A percentile compares a stretch with the other conserved stretches of the same genome.
Conservation (phyloP, 441 rosid genomes). For the Syzygium syzygioides region DNA sequence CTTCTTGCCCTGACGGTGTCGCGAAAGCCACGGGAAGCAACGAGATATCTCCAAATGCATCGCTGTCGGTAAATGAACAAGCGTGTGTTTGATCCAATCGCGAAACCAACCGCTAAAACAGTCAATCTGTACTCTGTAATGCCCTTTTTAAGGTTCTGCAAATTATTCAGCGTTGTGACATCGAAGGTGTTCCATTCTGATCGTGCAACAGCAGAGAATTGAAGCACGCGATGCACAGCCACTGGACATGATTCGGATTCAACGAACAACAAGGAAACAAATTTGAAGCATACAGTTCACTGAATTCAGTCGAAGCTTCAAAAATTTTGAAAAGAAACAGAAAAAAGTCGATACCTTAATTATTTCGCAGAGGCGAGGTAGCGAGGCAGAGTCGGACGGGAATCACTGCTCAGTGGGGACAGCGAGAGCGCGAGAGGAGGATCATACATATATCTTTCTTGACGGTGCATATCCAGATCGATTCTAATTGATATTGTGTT, state of each 20-base stretch:
- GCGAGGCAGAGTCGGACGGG: neutral
- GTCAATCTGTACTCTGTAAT: neutral
- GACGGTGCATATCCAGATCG: too few species aligned
- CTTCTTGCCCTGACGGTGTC: neutral
- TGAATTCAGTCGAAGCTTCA: neutral
- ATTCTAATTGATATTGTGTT: neutral
- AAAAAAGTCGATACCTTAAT: neutral
- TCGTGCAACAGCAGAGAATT: neutral
- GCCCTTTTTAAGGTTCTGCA: neutral
- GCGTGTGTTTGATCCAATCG: neutral
- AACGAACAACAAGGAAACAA: neutral
- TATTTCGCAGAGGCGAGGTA: neutral
- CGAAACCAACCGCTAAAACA: neutral
- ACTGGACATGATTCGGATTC: neutral
- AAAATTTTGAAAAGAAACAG: neutral
- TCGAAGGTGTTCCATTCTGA: neutral
- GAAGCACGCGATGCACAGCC: neutral
- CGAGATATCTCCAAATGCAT: neutral
- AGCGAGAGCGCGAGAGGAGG: neutral
- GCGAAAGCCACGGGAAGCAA: neutral
- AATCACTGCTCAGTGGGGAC: too few species aligned
- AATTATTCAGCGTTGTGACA: neutral
- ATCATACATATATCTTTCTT: neutral
- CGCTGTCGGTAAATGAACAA: neutral
- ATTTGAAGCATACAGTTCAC: neutral